These are phyloP conservation scores for Hapsidospora chrysogenum DNA, from an alignment of 495 filamentous ascomycete genomes.

Conservation along the genomic window DNA sequence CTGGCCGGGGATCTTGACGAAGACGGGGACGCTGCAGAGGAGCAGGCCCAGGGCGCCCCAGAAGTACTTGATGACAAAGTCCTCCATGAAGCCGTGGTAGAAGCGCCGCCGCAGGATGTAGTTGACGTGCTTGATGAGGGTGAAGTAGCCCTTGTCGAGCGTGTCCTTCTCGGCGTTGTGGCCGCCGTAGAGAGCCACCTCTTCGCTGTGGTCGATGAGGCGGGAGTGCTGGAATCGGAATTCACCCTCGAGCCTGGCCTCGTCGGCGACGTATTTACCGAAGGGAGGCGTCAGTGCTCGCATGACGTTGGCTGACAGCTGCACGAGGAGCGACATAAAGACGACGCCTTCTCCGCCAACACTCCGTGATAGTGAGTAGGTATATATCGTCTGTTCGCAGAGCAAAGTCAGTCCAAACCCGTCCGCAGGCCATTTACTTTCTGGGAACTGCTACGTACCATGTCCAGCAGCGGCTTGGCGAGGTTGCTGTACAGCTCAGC, in stretches of 20 bases:
- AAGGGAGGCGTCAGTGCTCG: constrained; percentile 92
- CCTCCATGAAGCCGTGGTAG: constrained; percentile 96
- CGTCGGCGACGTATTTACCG: constrained; percentile 94
- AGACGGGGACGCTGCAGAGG: constrained; percentile 92
- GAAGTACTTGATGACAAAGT: constrained; percentile 98
- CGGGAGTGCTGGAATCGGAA: constrained; percentile 91
- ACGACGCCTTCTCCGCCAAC: constrained; percentile 90
- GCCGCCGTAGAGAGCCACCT: constrained; percentile 81
- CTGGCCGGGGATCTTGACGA: constrained; percentile 73
- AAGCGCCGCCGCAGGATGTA: constrained; percentile 77
- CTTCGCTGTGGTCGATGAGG: constrained; percentile 88
- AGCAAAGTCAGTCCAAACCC: neutral
- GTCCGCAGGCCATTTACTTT: neutral
- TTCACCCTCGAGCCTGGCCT: constrained; percentile 85
- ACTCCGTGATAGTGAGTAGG: constrained; percentile 76
- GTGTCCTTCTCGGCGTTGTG: constrained; percentile 96
- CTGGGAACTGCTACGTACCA: constrained; percentile 27
- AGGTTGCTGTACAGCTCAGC: constrained; percentile 94
- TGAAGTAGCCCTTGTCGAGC: constrained; percentile 96
- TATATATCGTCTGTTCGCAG: constrained; percentile 52
- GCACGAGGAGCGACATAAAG: constrained; percentile 85
- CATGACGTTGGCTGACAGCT: constrained; percentile 86
- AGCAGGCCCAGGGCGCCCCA: constrained; percentile 89
- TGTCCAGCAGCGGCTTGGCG: constrained; percentile 89
- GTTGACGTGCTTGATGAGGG: constrained; percentile 96